A percentile compares a stretch with the other conserved stretches of the same genome.
These are phyloP conservation scores for Ustilago nuda DNA, from an alignment of 1,284 basidiomycete species.

Conservation along the genomic window DNA sequence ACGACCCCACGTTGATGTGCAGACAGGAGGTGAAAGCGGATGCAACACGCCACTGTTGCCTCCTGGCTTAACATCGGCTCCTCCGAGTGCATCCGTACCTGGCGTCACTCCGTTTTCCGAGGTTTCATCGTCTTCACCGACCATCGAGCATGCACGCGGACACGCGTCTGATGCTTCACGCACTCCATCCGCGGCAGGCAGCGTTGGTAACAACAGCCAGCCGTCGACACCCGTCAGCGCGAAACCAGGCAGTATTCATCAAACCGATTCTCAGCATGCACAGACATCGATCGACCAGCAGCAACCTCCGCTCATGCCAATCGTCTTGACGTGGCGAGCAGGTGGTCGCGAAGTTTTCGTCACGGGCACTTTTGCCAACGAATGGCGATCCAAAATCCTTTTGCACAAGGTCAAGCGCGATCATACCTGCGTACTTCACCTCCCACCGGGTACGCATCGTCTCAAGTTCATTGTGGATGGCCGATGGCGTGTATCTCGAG, in stretches of 20 bases:
- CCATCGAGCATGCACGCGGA: conserved; percentile 7
- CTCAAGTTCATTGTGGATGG: conserved; percentile 97
- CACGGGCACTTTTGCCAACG: conserved; percentile 75
- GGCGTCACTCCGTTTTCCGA: conserved; percentile 36
- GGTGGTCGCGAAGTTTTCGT: conserved; percentile 71
- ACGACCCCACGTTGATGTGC: conserved; percentile 47
- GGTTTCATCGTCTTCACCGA: conserved; percentile 16
- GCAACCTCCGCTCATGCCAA: conserved; percentile 39
- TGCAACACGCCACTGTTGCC: conserved; percentile 55
- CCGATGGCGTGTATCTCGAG: conserved; percentile 79
- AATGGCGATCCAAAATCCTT: conserved; percentile 72
- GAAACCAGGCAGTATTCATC: conserved; percentile 9
- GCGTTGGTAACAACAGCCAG: conserved; percentile 22
- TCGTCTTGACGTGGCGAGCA: conserved; percentile 59
- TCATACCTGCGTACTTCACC: conserved; percentile 62
- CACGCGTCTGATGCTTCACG: conserved; percentile 6
- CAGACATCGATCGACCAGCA: conserved; percentile 13
- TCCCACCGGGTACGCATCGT: conserved; percentile 89
- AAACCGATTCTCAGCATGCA: conserved; percentile 11
- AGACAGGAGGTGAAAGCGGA: conserved; percentile 55
- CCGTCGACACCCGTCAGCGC: conserved; percentile 36
- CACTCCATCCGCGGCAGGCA: conserved; percentile 15
- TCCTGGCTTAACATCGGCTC: conserved; percentile 50
- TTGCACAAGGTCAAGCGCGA: conserved; percentile 58
- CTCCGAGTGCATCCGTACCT: conserved; percentile 40